phyloP scores from a whole-genome alignment of 139 green algal species.

The Bryopsis sp. region DNA sequence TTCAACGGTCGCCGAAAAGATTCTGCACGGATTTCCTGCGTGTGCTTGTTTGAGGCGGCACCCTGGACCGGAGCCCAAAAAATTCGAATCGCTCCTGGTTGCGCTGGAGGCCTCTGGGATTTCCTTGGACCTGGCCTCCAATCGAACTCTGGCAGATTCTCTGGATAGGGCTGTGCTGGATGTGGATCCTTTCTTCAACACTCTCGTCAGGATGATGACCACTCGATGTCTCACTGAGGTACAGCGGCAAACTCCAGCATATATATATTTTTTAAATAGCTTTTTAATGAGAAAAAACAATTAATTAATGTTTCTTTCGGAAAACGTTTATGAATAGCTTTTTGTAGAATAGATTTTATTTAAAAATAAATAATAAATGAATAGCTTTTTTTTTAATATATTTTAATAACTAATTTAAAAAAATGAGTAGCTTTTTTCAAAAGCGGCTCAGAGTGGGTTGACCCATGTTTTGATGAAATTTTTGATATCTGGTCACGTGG shows the following conservation, averaged over 20 bases:
- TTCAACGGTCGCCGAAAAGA: slow-evolving; percentile 75
- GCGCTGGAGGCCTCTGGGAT: slow-evolving; percentile 54
- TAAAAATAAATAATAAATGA: no score
- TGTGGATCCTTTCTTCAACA: slow-evolving; percentile 95
- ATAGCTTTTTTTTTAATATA: no score
- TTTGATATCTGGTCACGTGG: not conserved
- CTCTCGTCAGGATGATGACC: slow-evolving; percentile 90
- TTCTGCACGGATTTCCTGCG: slow-evolving; percentile 61
- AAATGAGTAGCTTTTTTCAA: no score
- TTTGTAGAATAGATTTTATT: no score
- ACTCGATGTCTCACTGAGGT: slow-evolving; percentile 94
- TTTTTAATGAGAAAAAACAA: no score
- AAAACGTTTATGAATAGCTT: no score
- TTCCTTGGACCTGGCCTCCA: slow-evolving; percentile 47
- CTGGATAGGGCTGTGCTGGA: slow-evolving; percentile 62
- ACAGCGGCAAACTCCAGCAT: no score
- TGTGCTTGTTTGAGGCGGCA: slow-evolving; percentile 69
- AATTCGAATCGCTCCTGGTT: slow-evolving; percentile 65
- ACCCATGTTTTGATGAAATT: slow-evolving; percentile 7
- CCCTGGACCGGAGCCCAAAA: slow-evolving; percentile 45
- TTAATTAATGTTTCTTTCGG: no score
- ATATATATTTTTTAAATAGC: no score
- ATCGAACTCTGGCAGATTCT: slow-evolving; percentile 50
- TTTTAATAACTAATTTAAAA: no score
- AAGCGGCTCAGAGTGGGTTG: no score